These are phyloP conservation scores for Pseudocercospora vitis DNA, from an alignment of 2,329 filamentous ascomycete genomes.

Conservation along the genomic window DNA sequence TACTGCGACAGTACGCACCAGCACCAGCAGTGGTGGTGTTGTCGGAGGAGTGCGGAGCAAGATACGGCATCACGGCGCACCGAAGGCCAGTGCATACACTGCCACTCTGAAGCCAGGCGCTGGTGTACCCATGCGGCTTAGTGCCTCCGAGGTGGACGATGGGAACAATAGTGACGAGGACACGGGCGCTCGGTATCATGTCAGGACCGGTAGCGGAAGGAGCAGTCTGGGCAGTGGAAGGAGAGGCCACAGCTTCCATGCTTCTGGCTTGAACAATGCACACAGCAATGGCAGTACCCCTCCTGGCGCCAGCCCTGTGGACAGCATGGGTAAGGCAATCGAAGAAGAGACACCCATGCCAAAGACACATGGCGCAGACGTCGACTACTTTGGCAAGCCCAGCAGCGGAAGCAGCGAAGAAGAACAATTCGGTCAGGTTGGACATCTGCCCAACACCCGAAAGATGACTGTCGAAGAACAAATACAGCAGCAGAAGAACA, in stretches of 20 bases:
- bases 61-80: slow-evolving; percentile 83
- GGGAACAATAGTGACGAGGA: slow-evolving; percentile 75
- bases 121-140: slow-evolving; percentile 86
- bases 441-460: slow-evolving; percentile 50
- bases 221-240: slow-evolving; percentile 57
- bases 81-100: slow-evolving; percentile 74
- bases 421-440: slow-evolving; percentile 56
- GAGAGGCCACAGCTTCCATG: slow-evolving; percentile 42
- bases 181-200: slow-evolving; percentile 57
- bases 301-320: slow-evolving; percentile 46
- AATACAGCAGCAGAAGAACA: slow-evolving; percentile 62
- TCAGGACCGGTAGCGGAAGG: slow-evolving; percentile 70
- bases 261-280: slow-evolving; percentile 32
- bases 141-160: slow-evolving; percentile 91
- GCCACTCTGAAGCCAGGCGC: slow-evolving; percentile 73
- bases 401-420: slow-evolving; percentile 49
- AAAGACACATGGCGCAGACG: slow-evolving; percentile 34
- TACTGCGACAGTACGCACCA: slow-evolving; percentile 29
- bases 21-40: slow-evolving; percentile 39
- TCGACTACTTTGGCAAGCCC: slow-evolving; percentile 46
- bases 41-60: slow-evolving; percentile 68
- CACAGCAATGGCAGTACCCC: slow-evolving; percentile 55
- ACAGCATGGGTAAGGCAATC: slow-evolving; percentile 43
- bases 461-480: slow-evolving; percentile 37
- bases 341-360: slow-evolving; percentile 50